Conservation (phyloP, 2,329 filamentous ascomycete genomes). For the Chaetothyriales sp. region DNA sequence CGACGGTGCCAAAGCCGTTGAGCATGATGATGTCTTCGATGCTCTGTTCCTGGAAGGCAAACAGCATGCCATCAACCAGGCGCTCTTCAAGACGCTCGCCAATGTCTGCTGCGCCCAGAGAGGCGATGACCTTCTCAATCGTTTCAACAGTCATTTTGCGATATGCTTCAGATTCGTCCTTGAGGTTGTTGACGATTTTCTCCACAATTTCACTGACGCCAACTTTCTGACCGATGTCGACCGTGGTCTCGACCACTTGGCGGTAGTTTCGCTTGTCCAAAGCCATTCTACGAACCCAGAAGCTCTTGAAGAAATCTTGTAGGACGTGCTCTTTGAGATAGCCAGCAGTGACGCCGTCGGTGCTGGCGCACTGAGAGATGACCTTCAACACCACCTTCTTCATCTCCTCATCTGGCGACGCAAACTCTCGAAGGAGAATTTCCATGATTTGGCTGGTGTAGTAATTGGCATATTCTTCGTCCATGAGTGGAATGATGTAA, state of each 20-base stretch:
- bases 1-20: constrained; percentile 94
- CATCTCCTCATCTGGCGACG: constrained; percentile 97
- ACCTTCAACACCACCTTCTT: constrained; percentile 99
- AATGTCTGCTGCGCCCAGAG: constrained; percentile 85
- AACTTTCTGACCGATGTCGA: constrained; percentile 95
- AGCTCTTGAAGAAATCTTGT: constrained; percentile 95
- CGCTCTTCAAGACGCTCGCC: constrained; percentile 84
- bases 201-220: constrained; percentile 91
- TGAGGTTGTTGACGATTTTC: constrained; percentile 84
- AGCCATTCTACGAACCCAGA: constrained; percentile 96
- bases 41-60: constrained; percentile 95
- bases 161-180: constrained; percentile 95
- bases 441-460: constrained; percentile 99
- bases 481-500: constrained; percentile 97
- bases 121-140: constrained; percentile 88
- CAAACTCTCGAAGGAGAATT: constrained; percentile 87
- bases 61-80: constrained; percentile 85
- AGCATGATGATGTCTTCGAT: constrained; percentile 92
- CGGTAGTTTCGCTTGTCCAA: constrained; percentile 95
- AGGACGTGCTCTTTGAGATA: constrained; percentile 94
- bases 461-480: constrained; percentile 98
- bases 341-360: constrained; percentile 82
- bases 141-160: constrained; percentile 99
- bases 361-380: constrained; percentile 86
- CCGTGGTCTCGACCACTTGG: constrained; percentile 94